Evolutionary conservation across 495 filamentous ascomycete species (phyloP).

Genomic region (Aspergillus hancockii): DNA sequence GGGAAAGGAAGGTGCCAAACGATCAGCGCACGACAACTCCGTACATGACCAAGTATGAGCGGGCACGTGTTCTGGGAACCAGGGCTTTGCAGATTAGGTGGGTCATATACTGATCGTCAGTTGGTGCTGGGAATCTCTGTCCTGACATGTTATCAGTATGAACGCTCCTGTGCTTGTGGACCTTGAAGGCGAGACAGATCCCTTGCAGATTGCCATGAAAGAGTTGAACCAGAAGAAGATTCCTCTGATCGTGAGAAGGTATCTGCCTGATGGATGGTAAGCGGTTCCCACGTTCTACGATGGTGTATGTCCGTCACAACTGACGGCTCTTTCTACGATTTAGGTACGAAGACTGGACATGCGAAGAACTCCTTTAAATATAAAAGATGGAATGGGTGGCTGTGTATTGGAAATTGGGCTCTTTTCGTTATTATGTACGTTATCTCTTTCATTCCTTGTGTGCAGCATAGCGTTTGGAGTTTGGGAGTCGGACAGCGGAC

Average conservation of each 20-base stretch:
- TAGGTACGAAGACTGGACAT: constrained; percentile 99
- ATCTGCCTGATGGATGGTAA: constrained; percentile 96
- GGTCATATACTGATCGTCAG: constrained; percentile 23
- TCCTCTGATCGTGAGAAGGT: constrained; percentile 88
- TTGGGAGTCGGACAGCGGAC: constrained; percentile 26
- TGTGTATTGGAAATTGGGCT: constrained; percentile 21
- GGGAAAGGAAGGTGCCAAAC: constrained; percentile 87
- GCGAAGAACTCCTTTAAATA: constrained; percentile 79
- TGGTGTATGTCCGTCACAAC: constrained; percentile 5
- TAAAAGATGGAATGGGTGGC: constrained; percentile 11
- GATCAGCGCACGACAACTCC: constrained; percentile 90
- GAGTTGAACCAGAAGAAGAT: constrained; percentile 98
- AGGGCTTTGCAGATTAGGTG: constrained; percentile 95
- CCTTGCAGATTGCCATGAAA: constrained; percentile 94
- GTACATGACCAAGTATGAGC: constrained; percentile 99
- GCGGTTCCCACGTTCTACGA: constrained; percentile 30
- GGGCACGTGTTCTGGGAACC: constrained; percentile 88
- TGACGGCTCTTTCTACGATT: constrained; percentile 20
- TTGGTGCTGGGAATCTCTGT: constrained; percentile 6
- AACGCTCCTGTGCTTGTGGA: constrained; percentile 97
- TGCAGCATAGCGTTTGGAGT: constrained; percentile 50
- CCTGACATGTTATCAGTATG: constrained; percentile 61
- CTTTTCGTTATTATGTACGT: constrained; percentile 23
- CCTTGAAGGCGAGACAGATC: constrained; percentile 96
- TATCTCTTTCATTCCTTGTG: constrained; percentile 27